Conservation (phyloP, 1,284 basidiomycete species). For the Porogramme epimiltina region DNA sequence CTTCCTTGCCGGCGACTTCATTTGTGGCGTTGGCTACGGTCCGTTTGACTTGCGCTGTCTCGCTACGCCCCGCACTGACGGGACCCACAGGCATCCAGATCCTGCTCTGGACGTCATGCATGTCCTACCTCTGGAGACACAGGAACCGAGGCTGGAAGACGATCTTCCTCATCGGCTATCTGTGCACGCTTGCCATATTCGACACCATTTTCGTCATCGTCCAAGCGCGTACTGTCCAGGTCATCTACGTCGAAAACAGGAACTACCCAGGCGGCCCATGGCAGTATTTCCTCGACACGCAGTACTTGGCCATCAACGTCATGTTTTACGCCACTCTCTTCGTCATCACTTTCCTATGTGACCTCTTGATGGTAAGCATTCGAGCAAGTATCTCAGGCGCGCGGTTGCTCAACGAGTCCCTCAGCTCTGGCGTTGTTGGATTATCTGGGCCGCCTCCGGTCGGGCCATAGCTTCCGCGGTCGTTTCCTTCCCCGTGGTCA, state of each 20-base stretch:
- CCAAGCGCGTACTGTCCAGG: constrained; percentile 36
- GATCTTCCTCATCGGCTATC: constrained; percentile 40
- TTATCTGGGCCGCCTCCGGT: constrained; percentile 44
- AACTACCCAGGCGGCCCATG: constrained; percentile 43
- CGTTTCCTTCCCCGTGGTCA: constrained; percentile 30
- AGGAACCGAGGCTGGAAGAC: constrained; percentile 32
- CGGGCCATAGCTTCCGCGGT: constrained; percentile 34
- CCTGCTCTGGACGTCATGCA: constrained; percentile 40
- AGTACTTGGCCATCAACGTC: constrained; percentile 41
- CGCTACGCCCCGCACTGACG: not conserved
- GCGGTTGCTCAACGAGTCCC: not conserved
- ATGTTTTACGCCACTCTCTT: constrained; percentile 44
- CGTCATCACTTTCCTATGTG: constrained; percentile 36
- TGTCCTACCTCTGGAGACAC: constrained; percentile 41
- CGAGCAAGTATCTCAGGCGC: not conserved
- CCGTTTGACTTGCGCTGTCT: not conserved
- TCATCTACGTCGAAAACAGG: constrained; percentile 46
- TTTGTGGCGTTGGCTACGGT: not conserved
- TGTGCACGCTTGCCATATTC: constrained; percentile 39
- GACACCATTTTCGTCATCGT: constrained; percentile 41
- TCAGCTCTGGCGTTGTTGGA: constrained; percentile 48
- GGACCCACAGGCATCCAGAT: constrained; percentile 37
- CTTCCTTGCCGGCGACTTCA: not conserved
- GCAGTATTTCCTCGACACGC: constrained; percentile 41
- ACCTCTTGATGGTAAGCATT: constrained; percentile 38